Conservation (phyloP, 2,329 filamentous ascomycete species). For the Aspergillus piperis region DNA sequence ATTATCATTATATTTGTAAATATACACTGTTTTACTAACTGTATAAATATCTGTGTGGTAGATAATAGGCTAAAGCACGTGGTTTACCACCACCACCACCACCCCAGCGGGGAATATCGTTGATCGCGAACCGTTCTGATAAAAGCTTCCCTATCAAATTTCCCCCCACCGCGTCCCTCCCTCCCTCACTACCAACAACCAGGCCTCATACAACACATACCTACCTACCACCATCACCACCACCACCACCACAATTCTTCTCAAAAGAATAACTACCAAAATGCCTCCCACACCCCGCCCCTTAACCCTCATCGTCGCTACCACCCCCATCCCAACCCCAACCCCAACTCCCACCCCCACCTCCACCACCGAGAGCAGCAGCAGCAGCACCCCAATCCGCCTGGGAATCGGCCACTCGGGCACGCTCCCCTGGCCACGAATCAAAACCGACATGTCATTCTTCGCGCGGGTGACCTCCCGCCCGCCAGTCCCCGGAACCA, state of each 20-base stretch:
- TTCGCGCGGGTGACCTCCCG: constrained; percentile 88
- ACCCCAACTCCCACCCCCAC: too few relatives aligned
- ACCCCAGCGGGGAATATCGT: too few relatives aligned
- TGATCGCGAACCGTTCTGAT: too few relatives aligned
- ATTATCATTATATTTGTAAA: too few relatives aligned
- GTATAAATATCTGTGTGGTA: too few relatives aligned
- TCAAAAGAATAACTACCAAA: constrained; percentile 1
- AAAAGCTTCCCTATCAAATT: too few relatives aligned
- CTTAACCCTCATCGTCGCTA: constrained; percentile 90
- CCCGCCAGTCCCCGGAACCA: constrained; percentile 27
- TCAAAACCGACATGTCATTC: constrained; percentile 91
- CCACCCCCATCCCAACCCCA: constrained; percentile 57
- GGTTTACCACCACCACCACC: too few relatives aligned
- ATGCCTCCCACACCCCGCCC: constrained; percentile 43
- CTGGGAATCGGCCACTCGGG: constrained; percentile 86
- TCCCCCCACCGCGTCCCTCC: too few relatives aligned
- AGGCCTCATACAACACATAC: background rate
- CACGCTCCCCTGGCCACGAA: constrained; percentile 81
- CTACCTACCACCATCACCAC: background rate
- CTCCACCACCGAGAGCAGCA: constrained; percentile 33
- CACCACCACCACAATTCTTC: background rate
- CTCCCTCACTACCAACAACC: background rate
- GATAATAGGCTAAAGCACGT: too few relatives aligned
- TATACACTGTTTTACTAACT: too few relatives aligned
- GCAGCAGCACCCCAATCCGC: constrained; percentile 44